Percentiles rank a stretch among this genome's conserved stretches.
phyloP scores from a whole-genome alignment of 2,329 filamentous ascomycete species.

The Phaeosphaeriaceae sp. region DNA sequence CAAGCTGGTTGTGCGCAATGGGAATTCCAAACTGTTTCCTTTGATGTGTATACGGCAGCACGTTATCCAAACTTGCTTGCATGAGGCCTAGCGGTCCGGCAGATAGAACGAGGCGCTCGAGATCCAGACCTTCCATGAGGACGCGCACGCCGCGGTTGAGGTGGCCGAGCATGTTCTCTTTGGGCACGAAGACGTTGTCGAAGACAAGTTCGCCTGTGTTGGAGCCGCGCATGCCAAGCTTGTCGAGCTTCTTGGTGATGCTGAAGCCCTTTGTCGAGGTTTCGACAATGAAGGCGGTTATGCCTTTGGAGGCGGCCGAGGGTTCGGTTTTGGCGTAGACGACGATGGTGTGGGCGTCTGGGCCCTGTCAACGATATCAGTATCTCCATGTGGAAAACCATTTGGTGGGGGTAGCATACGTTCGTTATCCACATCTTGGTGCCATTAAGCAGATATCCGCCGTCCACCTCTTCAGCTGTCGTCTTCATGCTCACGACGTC shows the following conservation, averaged over 20 bases:
- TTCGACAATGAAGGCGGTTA: constrained; percentile 93
- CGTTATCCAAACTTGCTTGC: constrained; percentile 86
- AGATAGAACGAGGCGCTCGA: constrained; percentile 90
- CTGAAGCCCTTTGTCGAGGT: constrained; percentile 75
- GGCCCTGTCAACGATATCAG: constrained; percentile 59
- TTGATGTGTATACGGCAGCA: constrained; percentile 86
- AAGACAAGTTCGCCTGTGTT: constrained; percentile 96
- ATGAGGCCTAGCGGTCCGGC: constrained; percentile 92
- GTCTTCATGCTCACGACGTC: constrained; percentile 98
- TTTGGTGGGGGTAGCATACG: constrained; percentile 50
- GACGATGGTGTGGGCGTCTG: constrained; percentile 88
- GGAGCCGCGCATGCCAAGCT: constrained; percentile 96
- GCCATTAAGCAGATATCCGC: constrained; percentile 84
- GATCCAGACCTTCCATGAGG: constrained; percentile 93
- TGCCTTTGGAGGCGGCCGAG: constrained; percentile 81
- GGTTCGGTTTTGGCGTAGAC: constrained; percentile 97
- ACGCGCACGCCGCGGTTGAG: constrained; percentile 86
- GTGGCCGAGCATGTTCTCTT: constrained; percentile 78
- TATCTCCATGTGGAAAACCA: background rate
- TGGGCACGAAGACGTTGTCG: constrained; percentile 87
- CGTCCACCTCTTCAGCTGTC: constrained; percentile 78
- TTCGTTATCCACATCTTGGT: constrained; percentile 99
- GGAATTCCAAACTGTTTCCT: constrained; percentile 87
- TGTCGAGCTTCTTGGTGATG: constrained; percentile 90
- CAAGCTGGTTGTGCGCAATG: constrained; percentile 89